phyloP scores from a whole-genome alignment of 1,139 yeast species.

The Candida pseudocylindracea region DNA sequence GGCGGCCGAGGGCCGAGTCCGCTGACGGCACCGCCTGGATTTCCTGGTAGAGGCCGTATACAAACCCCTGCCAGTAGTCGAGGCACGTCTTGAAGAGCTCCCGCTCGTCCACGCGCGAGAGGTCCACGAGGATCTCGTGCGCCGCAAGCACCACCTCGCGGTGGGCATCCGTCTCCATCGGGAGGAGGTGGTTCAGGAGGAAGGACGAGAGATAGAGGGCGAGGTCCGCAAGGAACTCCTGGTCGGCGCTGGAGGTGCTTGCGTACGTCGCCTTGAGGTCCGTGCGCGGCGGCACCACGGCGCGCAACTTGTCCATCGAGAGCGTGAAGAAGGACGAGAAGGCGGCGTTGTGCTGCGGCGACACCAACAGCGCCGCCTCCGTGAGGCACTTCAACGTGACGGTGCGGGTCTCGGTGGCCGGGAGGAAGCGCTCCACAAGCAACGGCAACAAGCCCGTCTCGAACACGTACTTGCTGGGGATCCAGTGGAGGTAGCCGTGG shows the following conservation, averaged over 20 bases:
- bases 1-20: slow-evolving; percentile 44
- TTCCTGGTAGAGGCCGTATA: slow-evolving; percentile 60
- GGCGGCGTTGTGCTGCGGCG: slow-evolving; percentile 42
- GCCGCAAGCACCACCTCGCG: slow-evolving; percentile 35
- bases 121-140: slow-evolving; percentile 60
- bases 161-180: slow-evolving; percentile 45
- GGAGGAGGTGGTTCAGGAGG: slow-evolving; percentile 48
- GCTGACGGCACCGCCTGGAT: slow-evolving; percentile 48
- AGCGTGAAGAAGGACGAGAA: slow-evolving; percentile 51
- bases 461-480: slow-evolving; percentile 73
- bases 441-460: slow-evolving; percentile 63
- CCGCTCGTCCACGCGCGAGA: slow-evolving; percentile 84
- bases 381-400: slow-evolving; percentile 79
- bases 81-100: slow-evolving; percentile 88
- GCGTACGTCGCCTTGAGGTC: slow-evolving; percentile 57
- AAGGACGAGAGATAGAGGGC: slow-evolving; percentile 86
- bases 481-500: slow-evolving; percentile 81
- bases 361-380: slow-evolving; percentile 55
- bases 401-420: slow-evolving; percentile 64
- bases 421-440: slow-evolving; percentile 54
- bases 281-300: slow-evolving; percentile 52
- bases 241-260: slow-evolving; percentile 63
- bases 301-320: slow-evolving; percentile 49
- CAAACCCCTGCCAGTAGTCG: slow-evolving; percentile 84
- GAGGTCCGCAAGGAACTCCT: slow-evolving; percentile 85